A percentile compares a stretch with the other conserved stretches of the same genome.
Conservation (phyloP, 2,329 filamentous ascomycete genomes). For the Fusarium tricinctum region DNA sequence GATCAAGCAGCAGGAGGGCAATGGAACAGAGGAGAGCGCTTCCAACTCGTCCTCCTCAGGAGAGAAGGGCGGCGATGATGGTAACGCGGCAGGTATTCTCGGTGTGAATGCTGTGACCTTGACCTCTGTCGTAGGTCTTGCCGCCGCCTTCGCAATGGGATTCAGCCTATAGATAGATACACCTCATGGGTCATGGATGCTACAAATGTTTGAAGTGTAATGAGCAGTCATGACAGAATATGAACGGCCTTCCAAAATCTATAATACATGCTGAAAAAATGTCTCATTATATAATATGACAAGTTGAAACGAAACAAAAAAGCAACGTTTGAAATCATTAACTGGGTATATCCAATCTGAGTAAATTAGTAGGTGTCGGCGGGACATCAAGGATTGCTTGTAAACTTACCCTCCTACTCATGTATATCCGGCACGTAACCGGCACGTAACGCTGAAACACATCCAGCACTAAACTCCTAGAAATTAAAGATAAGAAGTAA, state of each 20-base stretch:
- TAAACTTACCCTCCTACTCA: constrained; percentile 42
- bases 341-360: constrained; percentile 46
- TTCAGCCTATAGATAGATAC: constrained; percentile 51
- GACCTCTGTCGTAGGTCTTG: constrained; percentile 56
- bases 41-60: constrained; percentile 35
- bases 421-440: constrained; percentile 22
- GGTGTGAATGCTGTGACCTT: constrained; percentile 51
- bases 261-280: constrained; percentile 32
- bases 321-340: constrained; percentile 30
- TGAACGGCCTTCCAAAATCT: constrained; percentile 27
- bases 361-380: constrained; percentile 22
- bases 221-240: constrained; percentile 18
- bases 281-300: constrained; percentile 1
- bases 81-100: constrained; percentile 44
- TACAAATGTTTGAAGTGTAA: constrained; percentile 18
- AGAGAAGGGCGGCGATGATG: constrained; percentile 27
- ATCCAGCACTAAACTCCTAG: constrained; percentile 25
- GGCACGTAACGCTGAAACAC: constrained; percentile 22
- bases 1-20: constrained; percentile 51
- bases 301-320: constrained; percentile 3
- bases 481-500: constrained; percentile 26
- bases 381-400: neutral
- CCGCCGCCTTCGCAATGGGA: constrained; percentile 56
- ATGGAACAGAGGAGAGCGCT: constrained; percentile 38
- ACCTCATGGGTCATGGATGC: neutral